Evolutionary conservation across 2,329 filamentous ascomycete genomes (phyloP), one percentile per base, ranked within the genome.

Genomic region (Herpotrichia juniperi): DNA sequence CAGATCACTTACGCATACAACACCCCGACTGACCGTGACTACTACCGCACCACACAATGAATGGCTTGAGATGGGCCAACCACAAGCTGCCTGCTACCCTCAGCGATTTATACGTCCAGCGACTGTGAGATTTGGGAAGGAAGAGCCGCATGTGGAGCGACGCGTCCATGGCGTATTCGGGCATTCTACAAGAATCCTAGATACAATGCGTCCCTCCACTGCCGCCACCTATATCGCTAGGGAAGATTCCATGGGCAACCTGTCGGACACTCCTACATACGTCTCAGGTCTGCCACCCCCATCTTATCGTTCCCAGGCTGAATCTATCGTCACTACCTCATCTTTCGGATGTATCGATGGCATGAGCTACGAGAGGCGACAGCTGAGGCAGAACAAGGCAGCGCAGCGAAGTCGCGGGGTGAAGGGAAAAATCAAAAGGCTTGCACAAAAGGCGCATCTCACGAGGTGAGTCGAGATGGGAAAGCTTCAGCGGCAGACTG

Each of bases 271-370:
- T 2, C 69, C 70, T 0, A 69, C 69, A 0, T 73, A 71, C 55
- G 66, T 57, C 37, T 63, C 70, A 1, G 69, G 69, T 16, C 57
- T 50, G 10, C 62, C 62, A 19, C 70, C 69, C 9, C 70, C 70
- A n/a, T 69, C 69, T 0, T 73, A 73, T 48, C 62, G 62, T 19
- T 71, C 70, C 12, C 65, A 59, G 2, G 56, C 67, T 7, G 63
- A 51, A 3, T 73, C 70, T n/a, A 51, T 66, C 1, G 51, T 63
- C 37, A 65, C 65, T 2, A 70, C 64, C 7, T 72, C 70, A 10
- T 72, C 70, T 3, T 73, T 73, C 34, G 70, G 69, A 5, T 73
- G 69, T 44, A 61, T 72, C 9, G 69, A 73, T 43, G 69, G 67
- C 3, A 67, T 71, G 63, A 66, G 59, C 31, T 35, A 57, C 19